A percentile compares a stretch with the other conserved stretches of the same genome.
These are phyloP conservation scores for Lithohypha guttulata DNA, from an alignment of 2,329 filamentous ascomycete species.

Conservation along the genomic window DNA sequence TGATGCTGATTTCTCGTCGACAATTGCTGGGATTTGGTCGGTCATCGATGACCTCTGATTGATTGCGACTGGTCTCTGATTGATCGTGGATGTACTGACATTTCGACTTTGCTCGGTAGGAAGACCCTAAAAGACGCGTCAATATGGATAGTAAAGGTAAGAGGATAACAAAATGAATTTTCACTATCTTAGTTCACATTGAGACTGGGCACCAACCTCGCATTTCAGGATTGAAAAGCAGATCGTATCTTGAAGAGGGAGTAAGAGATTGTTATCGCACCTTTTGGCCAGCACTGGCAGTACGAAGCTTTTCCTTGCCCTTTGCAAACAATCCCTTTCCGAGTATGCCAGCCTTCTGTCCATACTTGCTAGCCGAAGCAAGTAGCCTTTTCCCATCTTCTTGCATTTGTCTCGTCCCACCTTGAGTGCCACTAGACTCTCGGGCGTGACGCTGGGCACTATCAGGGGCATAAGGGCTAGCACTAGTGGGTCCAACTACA, in stretches of 20 bases:
- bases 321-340: conserved; percentile 87
- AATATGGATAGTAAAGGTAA: conserved; percentile 13
- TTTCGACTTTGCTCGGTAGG: conserved; percentile 12
- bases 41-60: too few species aligned
- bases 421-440: conserved; percentile 12
- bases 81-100: conserved; percentile 10
- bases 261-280: conserved; percentile 61
- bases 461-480: not conserved
- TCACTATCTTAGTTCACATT: conserved; percentile 5
- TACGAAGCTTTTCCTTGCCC: conserved; percentile 70
- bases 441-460: conserved; percentile 12
- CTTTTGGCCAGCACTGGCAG: conserved; percentile 62
- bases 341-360: conserved; percentile 62
- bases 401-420: conserved; percentile 49
- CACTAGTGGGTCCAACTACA: conserved; percentile 6
- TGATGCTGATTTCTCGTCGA: conserved; percentile 5
- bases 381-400: conserved; percentile 81
- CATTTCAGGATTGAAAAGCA: not conserved
- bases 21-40: too few species aligned
- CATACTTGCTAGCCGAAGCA: conserved; percentile 64
- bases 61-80: too few species aligned
- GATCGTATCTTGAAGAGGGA: conserved; percentile 9
- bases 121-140: conserved; percentile 17
- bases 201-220: too few species aligned
- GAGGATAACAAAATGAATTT: conserved; percentile 8